Evolutionary conservation across 2,329 filamentous ascomycete species (phyloP), one percentile per base, ranked within the genome.

Genomic region (Penicillium sp.): DNA sequence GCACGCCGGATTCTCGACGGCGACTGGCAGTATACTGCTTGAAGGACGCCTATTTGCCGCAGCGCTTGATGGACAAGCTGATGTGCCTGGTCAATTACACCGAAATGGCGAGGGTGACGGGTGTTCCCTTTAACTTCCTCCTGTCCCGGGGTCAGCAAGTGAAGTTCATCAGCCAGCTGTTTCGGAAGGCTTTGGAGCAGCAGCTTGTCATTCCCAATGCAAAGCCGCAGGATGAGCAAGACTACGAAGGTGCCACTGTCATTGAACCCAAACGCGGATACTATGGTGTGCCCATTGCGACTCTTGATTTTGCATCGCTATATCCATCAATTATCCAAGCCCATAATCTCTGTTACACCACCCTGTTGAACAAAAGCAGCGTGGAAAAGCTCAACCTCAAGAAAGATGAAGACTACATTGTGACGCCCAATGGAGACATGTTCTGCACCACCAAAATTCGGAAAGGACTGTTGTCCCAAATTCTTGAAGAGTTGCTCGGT

Each of bases 61-160:
- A 96, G 58, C 73, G 93, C 42, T 67, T 98, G 35, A 89, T 98
- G 81, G 92, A 98, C 60, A 98, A 98, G 64, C 73, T 98, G 16
- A 96, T 94, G 59, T 96, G 92, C 66, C 73, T 98, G n/a, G 85
- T 95, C 66, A 98, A 98, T 62, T 96, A 96, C 58, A 96, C 92
- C 0, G 92, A 98, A 68, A 98, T 98, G 92, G 90, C 92, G 41
- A 92, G 92, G 78, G 92, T 98, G 66, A 98, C 93, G 16, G 92
- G 92, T 54, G 90, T 98, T 3, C 92, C 92, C 0, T 98, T 98
- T 72, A 96, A 95, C 60, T 94, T 84, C 58, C 75, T 98, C 30
- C 75, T 98, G 2, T 80, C 92, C 15, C 81, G 89, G 58, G 92
- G 92, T 30, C 92, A 98, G 62, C 93, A 98, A 65, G 82, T 98